Evolutionary conservation across 2,329 filamentous ascomycete species (phyloP), one percentile per base, ranked within the genome.

Genomic region (Xylaria arbuscula): DNA sequence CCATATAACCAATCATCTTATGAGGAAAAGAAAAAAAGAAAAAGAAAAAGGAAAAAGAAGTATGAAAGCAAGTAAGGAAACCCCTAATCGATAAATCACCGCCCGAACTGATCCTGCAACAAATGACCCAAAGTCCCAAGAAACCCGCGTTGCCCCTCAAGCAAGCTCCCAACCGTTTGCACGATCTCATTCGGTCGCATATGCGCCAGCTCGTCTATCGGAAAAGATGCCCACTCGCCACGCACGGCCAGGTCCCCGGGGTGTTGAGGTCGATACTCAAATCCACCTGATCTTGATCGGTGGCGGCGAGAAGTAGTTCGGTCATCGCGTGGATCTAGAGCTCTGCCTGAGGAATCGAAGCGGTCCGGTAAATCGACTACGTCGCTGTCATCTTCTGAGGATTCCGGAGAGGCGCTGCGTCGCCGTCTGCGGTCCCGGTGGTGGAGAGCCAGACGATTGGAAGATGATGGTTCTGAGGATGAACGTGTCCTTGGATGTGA

Each of bases 321-420:
- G 28, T 28, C 28, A 7, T 65, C 57, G 13, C 60, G 62, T 55
- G 62, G 40, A n/a, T 72, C 69, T 10, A 78, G 59, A 1, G 73
- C 75, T 36, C 66, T 70, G 2, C 77, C 77, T 1, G 72, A 72
- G 15, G 70, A 42, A 53, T 78, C 77, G 45, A 79, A 79, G 32
- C 77, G 75, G 34, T 76, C 74, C n/a, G 77, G 77, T n/a, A 78
- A 59, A 28, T 73, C 72, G 51, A 78, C 76, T 32, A 78, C 57
- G 8, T 76, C 74, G n/a, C 28, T 28, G 28, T 70, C 70, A 6
- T 74, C 73, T 7, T 72, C 69, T 2, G 73, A 72, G 42, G 56
- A 50, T 8, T 40, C 15, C 15, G 68, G 62, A 6, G 71, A 72
- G 10, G 65, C 65, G 17, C 70, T 60, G 2, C 64, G 62, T 2